A percentile compares a stretch with the other conserved stretches of the same genome.
phyloP scores from a whole-genome alignment of 108 stramenopile species.

The Discostella stelligeroides region DNA sequence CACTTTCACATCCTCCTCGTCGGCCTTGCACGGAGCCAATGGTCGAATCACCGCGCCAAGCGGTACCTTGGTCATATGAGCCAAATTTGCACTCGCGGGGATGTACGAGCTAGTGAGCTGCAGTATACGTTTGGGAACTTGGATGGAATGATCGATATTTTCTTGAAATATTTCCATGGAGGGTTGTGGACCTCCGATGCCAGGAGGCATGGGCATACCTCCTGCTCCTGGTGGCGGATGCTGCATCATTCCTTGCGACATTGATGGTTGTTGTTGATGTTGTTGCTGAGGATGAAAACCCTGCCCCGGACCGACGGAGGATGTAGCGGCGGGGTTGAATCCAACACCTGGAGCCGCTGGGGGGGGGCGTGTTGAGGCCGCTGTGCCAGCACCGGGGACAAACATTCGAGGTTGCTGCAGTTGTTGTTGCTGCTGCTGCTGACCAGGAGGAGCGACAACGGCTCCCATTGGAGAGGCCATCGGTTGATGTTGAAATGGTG shows the following conservation, averaged over 20 bases:
- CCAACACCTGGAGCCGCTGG: slow-evolving; percentile 6
- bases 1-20: slow-evolving; percentile 74
- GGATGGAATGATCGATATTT: slow-evolving; percentile 71
- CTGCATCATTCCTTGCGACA: not conserved
- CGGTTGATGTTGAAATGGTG: not conserved
- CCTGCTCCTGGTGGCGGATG: not conserved
- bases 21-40: slow-evolving; percentile 61
- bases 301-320: slow-evolving; percentile 26
- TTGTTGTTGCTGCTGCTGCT: slow-evolving; percentile 17
- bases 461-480: not conserved
- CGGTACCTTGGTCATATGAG: slow-evolving; percentile 67
- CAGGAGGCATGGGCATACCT: not conserved
- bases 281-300: slow-evolving; percentile 16
- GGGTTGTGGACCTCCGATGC: slow-evolving; percentile 7
- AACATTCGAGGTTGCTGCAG: not conserved
- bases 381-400: slow-evolving; percentile 4
- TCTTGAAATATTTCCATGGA: slow-evolving; percentile 52
- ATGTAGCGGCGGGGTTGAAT: not conserved
- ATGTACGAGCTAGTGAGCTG: slow-evolving; percentile 58
- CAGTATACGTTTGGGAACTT: slow-evolving; percentile 67
- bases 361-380: too few relatives aligned
- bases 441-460: not conserved
- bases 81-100: slow-evolving; percentile 62
- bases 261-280: not conserved
- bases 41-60: slow-evolving; percentile 83